phyloP scores from a whole-genome alignment of 2,329 filamentous ascomycete genomes.

The Pseudovirgaria hyperparasitica region DNA sequence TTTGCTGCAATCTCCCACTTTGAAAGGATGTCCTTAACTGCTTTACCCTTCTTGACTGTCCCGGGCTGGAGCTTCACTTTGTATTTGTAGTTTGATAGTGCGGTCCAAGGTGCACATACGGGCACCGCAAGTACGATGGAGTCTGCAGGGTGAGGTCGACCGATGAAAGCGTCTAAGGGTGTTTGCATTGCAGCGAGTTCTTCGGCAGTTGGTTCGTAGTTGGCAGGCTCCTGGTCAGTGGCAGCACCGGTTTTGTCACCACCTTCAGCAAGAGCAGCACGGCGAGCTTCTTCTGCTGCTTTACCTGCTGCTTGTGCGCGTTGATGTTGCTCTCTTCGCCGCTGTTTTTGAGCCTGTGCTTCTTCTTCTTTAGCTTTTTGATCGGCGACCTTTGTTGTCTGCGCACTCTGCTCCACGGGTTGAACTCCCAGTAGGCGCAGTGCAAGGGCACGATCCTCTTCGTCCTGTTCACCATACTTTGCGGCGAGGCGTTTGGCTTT shows the following conservation, averaged over 20 bases:
- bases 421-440: slow-evolving; percentile 76
- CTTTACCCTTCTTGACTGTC: slow-evolving; percentile 83
- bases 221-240: slow-evolving; percentile 45
- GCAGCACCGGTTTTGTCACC: slow-evolving; percentile 30
- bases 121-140: slow-evolving; percentile 59
- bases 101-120: slow-evolving; percentile 51
- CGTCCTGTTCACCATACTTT: slow-evolving; percentile 91
- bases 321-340: slow-evolving; percentile 68
- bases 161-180: slow-evolving; percentile 59
- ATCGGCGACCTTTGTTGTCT: slow-evolving; percentile 42
- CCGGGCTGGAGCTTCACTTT: slow-evolving; percentile 92
- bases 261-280: slow-evolving; percentile 19
- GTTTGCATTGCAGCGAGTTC: slow-evolving; percentile 30
- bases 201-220: slow-evolving; percentile 27
- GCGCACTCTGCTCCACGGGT: slow-evolving; percentile 54
- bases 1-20: slow-evolving; percentile 59
- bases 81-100: slow-evolving; percentile 66
- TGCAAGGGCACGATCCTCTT: slow-evolving; percentile 76
- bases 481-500: slow-evolving; percentile 79
- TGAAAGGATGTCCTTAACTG: slow-evolving; percentile 77
- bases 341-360: slow-evolving; percentile 55
- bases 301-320: slow-evolving; percentile 63
- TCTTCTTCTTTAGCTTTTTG: slow-evolving; percentile 62
- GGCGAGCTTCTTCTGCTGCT: slow-evolving; percentile 60
- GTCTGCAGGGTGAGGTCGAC: slow-evolving; percentile 66